Evolutionary conservation across 345 rosid genomes (phyloP).

Genomic region (Anastatica hierochuntica): DNA sequence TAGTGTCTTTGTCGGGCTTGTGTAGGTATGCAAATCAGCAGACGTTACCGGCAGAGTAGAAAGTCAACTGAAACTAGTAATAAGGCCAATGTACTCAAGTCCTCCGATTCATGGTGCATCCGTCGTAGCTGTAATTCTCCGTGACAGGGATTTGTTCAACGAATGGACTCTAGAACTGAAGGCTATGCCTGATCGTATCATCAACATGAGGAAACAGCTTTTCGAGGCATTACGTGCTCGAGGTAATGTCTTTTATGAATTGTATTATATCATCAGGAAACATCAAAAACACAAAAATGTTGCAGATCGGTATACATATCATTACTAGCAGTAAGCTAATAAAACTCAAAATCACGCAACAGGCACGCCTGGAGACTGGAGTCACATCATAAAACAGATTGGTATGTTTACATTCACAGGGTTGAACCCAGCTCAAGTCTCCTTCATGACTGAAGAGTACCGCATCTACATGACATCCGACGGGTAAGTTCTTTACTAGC

Average conservation of each 20-base stretch:
- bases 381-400: slow-evolving; percentile 65
- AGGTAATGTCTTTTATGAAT: slow-evolving; percentile 25
- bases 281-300: not conserved
- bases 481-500: slow-evolving; percentile 35
- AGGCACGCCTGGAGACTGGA: slow-evolving; percentile 80
- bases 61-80: slow-evolving; percentile 80
- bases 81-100: slow-evolving; percentile 84
- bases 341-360: not conserved
- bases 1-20: not conserved
- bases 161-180: slow-evolving; percentile 80
- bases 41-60: slow-evolving; percentile 69
- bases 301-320: too few species aligned
- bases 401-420: slow-evolving; percentile 81
- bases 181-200: slow-evolving; percentile 74
- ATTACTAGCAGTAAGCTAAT: too few species aligned
- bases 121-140: slow-evolving; percentile 61
- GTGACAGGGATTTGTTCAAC: slow-evolving; percentile 48
- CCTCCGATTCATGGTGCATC: slow-evolving; percentile 94
- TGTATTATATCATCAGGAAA: not conserved
- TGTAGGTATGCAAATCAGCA: slow-evolving; percentile 73
- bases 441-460: slow-evolving; percentile 55
- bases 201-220: slow-evolving; percentile 67
- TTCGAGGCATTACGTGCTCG: slow-evolving; percentile 48
- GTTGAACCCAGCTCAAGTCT: slow-evolving; percentile 48
- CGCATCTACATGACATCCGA: slow-evolving; percentile 77